phyloP scores from a whole-genome alignment of 2,329 filamentous ascomycete genomes.

The Iodosphaeria phyllophila region DNA sequence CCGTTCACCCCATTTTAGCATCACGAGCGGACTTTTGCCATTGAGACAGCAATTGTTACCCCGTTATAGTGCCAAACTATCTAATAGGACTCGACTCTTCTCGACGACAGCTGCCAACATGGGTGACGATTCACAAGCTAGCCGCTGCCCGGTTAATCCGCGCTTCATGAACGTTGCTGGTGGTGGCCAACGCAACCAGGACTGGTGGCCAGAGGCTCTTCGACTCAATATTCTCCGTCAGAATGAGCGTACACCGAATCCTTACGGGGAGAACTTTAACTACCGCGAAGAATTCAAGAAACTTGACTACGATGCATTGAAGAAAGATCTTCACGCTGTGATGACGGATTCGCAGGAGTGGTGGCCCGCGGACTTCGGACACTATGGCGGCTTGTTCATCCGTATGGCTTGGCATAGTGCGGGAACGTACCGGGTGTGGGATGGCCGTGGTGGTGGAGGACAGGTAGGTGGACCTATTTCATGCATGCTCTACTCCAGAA shows the following conservation, averaged over 20 bases:
- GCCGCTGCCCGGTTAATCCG: no score
- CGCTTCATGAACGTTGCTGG: slow-evolving; percentile 2
- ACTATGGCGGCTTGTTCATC: slow-evolving; percentile 66
- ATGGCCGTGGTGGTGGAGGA: slow-evolving; percentile 57
- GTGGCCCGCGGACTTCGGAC: slow-evolving; percentile 68
- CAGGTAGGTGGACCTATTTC: no score
- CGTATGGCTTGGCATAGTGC: slow-evolving; percentile 68
- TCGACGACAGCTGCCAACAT: no score
- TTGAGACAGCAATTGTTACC: no score
- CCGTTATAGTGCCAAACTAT: no score
- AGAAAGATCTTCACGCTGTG: slow-evolving; percentile 51
- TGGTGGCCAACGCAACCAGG: slow-evolving; percentile 42
- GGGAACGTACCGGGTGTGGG: slow-evolving; percentile 57
- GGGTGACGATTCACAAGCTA: no score
- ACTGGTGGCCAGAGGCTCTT: slow-evolving; percentile 60
- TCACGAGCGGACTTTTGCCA: no score
- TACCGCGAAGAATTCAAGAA: slow-evolving; percentile 55
- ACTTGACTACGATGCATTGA: slow-evolving; percentile 50
- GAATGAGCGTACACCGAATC: slow-evolving; percentile 43
- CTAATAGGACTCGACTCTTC: no score
- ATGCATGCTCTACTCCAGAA: no score
- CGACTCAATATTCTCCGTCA: slow-evolving; percentile 57
- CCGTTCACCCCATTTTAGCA: no score
- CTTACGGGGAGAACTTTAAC: slow-evolving; percentile 45
- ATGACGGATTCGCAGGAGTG: slow-evolving; percentile 67